Conservation (phyloP, 179 eudicot species). For the Drosera spatulata region DNA sequence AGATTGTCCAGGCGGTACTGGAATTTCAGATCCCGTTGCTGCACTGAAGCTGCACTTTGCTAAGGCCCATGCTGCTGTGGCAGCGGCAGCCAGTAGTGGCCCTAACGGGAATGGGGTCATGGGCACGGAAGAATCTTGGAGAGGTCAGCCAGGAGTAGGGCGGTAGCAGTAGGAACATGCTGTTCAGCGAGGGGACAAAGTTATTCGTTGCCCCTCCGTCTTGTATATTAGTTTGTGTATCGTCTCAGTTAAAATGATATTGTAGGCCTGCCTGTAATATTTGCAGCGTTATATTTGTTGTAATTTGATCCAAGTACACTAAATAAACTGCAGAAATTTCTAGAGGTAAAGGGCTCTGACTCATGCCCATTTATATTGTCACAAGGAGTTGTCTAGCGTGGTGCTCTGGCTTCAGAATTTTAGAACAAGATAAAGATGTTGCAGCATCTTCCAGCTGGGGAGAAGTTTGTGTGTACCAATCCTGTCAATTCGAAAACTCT, state of each 20-base stretch:
- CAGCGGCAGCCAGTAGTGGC: constrained; percentile 9
- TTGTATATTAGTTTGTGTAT: constrained; percentile 30
- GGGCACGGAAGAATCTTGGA: constrained; percentile 53
- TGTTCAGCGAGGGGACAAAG: constrained; percentile 5
- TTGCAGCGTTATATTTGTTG: constrained; percentile 36
- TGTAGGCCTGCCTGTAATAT: constrained; percentile 17
- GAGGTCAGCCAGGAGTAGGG: constrained; percentile 49
- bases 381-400: no score
- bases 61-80: constrained; percentile 7
- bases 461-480: no score
- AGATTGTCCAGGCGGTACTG: constrained; percentile 24
- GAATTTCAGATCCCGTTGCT: constrained; percentile 78
- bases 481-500: no score
- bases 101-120: constrained; percentile 6
- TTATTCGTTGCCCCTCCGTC: constrained; percentile 11
- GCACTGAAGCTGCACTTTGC: constrained; percentile 70
- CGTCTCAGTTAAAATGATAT: not conserved
- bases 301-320: constrained; percentile 20
- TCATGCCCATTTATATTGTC: no score
- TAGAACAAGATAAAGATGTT: no score
- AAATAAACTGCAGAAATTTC: constrained; percentile 12
- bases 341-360: no score
- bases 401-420: no score
- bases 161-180: constrained; percentile 24
- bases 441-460: no score